Evolutionary conservation across 352 stramenopile species (phyloP), one percentile per base, ranked within the genome.

Genomic region (Phytophthora vignae): DNA sequence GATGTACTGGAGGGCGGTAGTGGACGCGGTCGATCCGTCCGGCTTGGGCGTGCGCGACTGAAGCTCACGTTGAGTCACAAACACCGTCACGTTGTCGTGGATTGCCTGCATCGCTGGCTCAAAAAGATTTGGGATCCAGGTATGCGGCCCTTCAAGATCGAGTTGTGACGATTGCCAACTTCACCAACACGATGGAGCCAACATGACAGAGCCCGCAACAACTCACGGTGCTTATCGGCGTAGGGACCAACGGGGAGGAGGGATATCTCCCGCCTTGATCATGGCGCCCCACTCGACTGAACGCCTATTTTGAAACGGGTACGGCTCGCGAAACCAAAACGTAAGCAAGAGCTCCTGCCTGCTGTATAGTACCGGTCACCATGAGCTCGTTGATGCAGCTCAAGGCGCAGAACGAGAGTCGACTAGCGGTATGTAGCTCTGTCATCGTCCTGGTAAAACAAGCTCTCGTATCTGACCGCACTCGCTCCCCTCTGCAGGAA

Each of bases 321-420:
- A 40, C 25, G 40, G n/a, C 17, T 9, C 48, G 8, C 22, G 22
- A 60, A 69, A 69, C 49, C 53, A 69, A 63, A 58, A 63, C 36
- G 38, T 27, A 36, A 25, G 38, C 22, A 2, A 25, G 22, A 25
- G 22, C 22, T 21, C 22, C 36, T 61, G 7, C 52, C 53, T 17
- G 36, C 4, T 42, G 1, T 15, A 42, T 12, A 33, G 9, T 33
- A 33, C 29, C 49, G 19, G 15, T 55, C 53, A 67, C n/a, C 19
- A 95, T 95, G 88, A 93, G 84, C 72, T 90, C 86, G 56, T 77
- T 95, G 33, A 87, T 93, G 81, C 85, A 94, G 52, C 76, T 95
- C 7, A 95, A 95, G 64, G 86, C 81, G 33, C 86, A 94, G 61
- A 95, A 95, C 54, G 86, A 95, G 58, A 94, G 88, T 49, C 78